Evolutionary conservation across 2,329 filamentous ascomycete genomes (phyloP).

Genomic region (Calonectria hongkongensis): DNA sequence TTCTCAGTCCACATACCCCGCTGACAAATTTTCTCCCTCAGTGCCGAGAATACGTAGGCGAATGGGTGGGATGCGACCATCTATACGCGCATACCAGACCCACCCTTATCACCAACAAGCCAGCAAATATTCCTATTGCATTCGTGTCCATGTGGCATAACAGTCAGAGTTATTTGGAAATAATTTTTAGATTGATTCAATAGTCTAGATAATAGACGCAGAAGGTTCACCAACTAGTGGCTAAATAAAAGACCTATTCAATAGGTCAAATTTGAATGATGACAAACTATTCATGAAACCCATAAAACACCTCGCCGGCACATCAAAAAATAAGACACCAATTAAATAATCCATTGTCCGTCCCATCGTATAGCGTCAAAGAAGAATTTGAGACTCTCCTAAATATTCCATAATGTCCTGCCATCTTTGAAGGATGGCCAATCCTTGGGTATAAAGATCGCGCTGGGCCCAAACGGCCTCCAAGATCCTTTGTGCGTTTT

Average conservation of each 20-base stretch:
- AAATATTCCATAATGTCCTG: constrained; percentile 22
- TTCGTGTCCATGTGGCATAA: not conserved
- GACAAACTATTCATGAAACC: not conserved
- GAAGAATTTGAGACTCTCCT: constrained; percentile 11
- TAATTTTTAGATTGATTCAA: too few relatives aligned
- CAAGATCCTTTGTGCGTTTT: constrained; percentile 11
- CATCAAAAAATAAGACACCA: not conserved
- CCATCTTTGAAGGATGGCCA: constrained; percentile 13
- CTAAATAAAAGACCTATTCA: too few relatives aligned
- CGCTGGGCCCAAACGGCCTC: constrained; percentile 16
- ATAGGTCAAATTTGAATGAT: too few relatives aligned
- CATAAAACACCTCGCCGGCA: not conserved
- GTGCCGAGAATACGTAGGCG: not conserved
- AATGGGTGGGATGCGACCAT: not conserved
- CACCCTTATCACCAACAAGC: not conserved
- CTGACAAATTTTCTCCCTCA: not conserved
- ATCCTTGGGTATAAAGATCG: not conserved
- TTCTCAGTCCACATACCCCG: not conserved
- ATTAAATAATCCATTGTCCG: not conserved
- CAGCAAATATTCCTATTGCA: not conserved
- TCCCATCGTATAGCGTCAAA: not conserved
- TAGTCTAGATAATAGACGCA: too few relatives aligned
- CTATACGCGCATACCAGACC: not conserved
- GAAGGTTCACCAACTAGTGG: too few relatives aligned
- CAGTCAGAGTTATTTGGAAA: too few relatives aligned